Evolutionary conservation across 371 early-diverging fungal genomes (phyloP), one percentile per base, ranked within the genome.

Genomic region (Globomyces sp.): DNA sequence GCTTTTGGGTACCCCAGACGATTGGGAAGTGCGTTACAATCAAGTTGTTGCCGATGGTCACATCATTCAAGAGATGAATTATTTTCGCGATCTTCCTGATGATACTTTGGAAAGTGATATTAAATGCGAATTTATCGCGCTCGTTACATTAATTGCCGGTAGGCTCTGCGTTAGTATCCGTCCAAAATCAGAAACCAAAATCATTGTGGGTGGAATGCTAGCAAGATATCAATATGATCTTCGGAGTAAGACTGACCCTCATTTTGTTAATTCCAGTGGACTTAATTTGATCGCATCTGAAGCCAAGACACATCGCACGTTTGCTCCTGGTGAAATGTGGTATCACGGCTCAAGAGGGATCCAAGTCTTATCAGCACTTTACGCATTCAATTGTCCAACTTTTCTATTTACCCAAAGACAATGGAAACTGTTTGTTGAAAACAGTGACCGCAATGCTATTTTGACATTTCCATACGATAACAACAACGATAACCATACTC

Each of bases 281-380:
- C 57, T 8, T 3, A 6, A 57, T 41, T 57, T 57, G 36, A 57
- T 57, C 41, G 57, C 40, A 13, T 57, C 57, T 57, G 57, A 57
- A 36, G 57, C 57, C 36, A 57, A 57, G 36, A 57, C 13, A 40
- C 4, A 4, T 57, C 13, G 9, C 8, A 57, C 57, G 2, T 41
- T 57, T 39, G 6, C 39, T 4, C 13, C 6, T 13, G 40, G 57
- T 6, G 57, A 36, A 39, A 36, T 41, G 6, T 57, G 57, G 57
- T 57, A 57, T 41, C 36, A 57, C 57, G 36, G 36, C 5, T 57
- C 57, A 57, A 57, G 57, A 57, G 57, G 57, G n/a, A 41, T 57
- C 4, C 51, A 51, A 51, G 34, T 34, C 3, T 41, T 57, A 39
- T 57, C 13, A 4, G 57, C 57, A 3, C 36, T 57, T 24, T 57